These are phyloP conservation scores for Aspergillus arachidicola DNA, from an alignment of 2,329 filamentous ascomycete genomes.

Conservation along the genomic window DNA sequence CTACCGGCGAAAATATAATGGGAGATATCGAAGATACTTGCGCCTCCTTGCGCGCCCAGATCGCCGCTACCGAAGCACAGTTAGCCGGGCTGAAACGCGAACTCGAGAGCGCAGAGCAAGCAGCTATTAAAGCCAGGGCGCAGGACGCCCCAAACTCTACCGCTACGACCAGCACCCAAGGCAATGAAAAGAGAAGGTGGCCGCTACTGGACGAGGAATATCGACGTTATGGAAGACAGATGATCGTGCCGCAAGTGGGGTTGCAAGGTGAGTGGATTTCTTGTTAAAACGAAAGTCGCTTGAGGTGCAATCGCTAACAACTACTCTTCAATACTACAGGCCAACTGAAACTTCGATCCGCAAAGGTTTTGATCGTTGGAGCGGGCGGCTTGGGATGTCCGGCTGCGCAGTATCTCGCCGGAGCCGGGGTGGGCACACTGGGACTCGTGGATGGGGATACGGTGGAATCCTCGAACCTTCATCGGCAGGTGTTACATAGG, in stretches of 20 bases:
- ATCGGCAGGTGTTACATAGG: conserved; percentile 84
- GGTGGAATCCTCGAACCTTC: conserved; percentile 88
- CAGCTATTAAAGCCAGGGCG: conserved; percentile 20
- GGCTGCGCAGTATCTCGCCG: conserved; percentile 88
- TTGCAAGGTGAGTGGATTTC: conserved; percentile 61
- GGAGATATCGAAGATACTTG: conserved; percentile 29
- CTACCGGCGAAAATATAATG: conserved; percentile 12
- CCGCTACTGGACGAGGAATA: conserved; percentile 75
- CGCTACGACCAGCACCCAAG: not conserved
- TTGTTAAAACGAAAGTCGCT: not conserved
- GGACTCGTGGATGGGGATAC: conserved; percentile 85
- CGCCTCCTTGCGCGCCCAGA: conserved; percentile 39
- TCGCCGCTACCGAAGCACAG: conserved; percentile 39
- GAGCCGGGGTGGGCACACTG: conserved; percentile 80
- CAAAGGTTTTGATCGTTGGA: conserved; percentile 79
- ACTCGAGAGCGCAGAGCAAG: conserved; percentile 35
- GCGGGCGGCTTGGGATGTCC: conserved; percentile 90
- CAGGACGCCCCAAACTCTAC: conserved; percentile 7
- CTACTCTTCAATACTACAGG: conserved; percentile 51
- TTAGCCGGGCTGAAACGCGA: conserved; percentile 39
- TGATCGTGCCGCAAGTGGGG: conserved; percentile 83
- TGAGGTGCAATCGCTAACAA: conserved; percentile 6
- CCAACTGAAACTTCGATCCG: conserved; percentile 71
- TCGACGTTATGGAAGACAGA: conserved; percentile 82
- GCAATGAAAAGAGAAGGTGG: conserved; percentile 53